These are phyloP conservation scores for Musa beccarii DNA, from an alignment of 176 grass and related monocot genomes.

Conservation along the genomic window DNA sequence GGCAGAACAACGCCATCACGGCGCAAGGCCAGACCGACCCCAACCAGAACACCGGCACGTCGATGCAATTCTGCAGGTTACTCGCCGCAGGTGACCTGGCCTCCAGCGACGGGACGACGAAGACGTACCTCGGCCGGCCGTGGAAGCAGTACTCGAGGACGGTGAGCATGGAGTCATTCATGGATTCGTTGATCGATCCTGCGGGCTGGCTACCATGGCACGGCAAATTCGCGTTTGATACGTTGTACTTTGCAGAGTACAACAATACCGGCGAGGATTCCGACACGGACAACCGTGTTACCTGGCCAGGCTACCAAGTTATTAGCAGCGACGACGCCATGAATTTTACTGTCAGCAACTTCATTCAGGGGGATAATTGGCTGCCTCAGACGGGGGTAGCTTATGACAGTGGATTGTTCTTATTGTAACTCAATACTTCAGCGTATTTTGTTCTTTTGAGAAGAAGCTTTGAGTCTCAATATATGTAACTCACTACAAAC, in stretches of 20 bases:
- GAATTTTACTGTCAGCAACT: conserved; percentile 75
- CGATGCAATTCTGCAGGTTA: conserved; percentile 54
- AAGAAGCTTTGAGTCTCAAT: too few relatives aligned
- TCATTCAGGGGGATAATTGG: conserved; percentile 77
- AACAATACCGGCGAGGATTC: conserved; percentile 51
- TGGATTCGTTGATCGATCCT: conserved; percentile 42
- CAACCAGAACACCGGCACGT: conserved; percentile 86
- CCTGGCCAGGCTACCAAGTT: conserved; percentile 67
- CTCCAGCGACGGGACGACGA: conserved; percentile 25
- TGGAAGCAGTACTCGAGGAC: conserved; percentile 88
- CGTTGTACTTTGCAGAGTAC: conserved; percentile 84
- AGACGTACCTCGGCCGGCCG: conserved; percentile 52
- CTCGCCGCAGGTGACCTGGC: conserved; percentile 56
- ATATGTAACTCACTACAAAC: too few relatives aligned
- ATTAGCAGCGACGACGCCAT: conserved; percentile 42
- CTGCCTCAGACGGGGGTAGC: conserved; percentile 79
- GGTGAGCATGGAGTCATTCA: conserved; percentile 61
- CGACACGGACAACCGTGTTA: conserved; percentile 44
- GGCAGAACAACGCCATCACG: conserved; percentile 85
- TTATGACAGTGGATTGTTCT: conserved; percentile 46
- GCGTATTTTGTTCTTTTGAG: too few relatives aligned
- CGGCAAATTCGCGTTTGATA: conserved; percentile 60
- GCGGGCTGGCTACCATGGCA: conserved; percentile 81
- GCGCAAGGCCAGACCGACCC: conserved; percentile 85
- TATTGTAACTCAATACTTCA: neutral